Evolutionary conservation across 306 rosid species (phyloP).

Genomic region (Casuarina glauca): DNA sequence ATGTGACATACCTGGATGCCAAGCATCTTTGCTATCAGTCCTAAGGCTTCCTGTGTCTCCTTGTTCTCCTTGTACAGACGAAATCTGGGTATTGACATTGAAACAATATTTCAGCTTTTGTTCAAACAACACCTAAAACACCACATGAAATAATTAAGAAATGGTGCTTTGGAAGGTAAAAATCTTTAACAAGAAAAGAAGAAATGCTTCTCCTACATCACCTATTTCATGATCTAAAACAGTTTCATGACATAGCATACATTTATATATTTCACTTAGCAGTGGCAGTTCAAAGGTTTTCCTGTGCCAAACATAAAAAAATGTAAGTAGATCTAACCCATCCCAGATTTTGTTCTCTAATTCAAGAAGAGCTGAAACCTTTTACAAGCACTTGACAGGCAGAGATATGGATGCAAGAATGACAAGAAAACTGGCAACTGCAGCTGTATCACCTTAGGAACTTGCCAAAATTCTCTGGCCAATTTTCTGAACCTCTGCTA

Average conservation of each 20-base stretch:
- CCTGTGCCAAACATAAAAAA: neutral
- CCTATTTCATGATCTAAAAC: neutral
- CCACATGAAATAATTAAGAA: neutral
- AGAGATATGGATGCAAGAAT: constrained; percentile 9
- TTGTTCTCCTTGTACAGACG: constrained; percentile 94
- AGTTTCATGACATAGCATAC: neutral
- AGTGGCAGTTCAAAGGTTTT: neutral
- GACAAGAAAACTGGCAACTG: constrained; percentile 24
- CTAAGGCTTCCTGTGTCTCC: constrained; percentile 94
- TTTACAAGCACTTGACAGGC: neutral
- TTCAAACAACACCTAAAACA: constrained; percentile 22
- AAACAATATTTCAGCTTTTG: constrained; percentile 23
- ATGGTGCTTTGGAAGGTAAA: neutral
- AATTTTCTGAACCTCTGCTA: constrained; percentile 87
- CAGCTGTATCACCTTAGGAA: constrained; percentile 66
- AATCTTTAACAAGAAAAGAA: constrained; percentile 2
- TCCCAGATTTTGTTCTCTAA: neutral
- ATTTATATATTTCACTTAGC: neutral
- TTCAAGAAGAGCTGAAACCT: neutral
- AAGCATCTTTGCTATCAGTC: constrained; percentile 82
- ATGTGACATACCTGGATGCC: constrained; percentile 68
- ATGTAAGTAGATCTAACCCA: neutral
- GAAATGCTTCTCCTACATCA: neutral
- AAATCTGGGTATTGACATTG: constrained; percentile 54
- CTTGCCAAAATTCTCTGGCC: constrained; percentile 72